Percentiles rank a stretch among this genome's conserved stretches.
phyloP scores from a whole-genome alignment of 352 stramenopile genomes.

The Pythium guiyangense region DNA sequence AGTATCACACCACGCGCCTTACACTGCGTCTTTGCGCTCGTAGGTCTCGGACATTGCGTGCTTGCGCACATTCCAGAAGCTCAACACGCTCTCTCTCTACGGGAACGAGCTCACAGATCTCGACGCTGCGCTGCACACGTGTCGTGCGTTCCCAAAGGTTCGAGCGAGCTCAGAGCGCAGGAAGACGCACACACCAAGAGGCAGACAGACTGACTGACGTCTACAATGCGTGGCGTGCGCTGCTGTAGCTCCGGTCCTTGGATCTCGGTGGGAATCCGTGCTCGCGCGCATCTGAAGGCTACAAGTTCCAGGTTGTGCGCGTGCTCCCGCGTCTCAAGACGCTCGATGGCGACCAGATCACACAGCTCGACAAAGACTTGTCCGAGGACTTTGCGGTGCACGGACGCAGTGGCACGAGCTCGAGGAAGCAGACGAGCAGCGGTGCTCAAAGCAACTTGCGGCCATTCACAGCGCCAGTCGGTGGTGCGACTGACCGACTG shows the following conservation, averaged over 20 bases:
- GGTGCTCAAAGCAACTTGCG: conserved; percentile 8
- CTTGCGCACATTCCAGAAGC: conserved; percentile 35
- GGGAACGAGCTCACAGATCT: conserved; percentile 49
- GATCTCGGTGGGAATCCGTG: conserved; percentile 78
- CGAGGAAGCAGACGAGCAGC: conserved; percentile 9
- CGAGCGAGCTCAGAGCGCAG: no score
- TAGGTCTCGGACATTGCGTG: conserved; percentile 46
- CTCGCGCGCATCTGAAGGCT: conserved; percentile 47
- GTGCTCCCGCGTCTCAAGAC: conserved; percentile 55
- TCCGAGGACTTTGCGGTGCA: conserved; percentile 52
- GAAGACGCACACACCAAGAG: no score
- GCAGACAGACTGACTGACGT: no score
- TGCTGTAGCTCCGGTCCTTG: conserved; percentile 45
- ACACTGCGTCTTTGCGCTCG: background rate
- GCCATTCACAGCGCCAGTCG: conserved; percentile 32
- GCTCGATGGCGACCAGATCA: conserved; percentile 71
- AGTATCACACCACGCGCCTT: no score
- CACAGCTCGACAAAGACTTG: conserved; percentile 68
- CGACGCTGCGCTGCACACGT: conserved; percentile 42
- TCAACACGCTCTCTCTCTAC: conserved; percentile 60
- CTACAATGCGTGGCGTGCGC: background rate
- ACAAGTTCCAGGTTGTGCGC: conserved; percentile 71
- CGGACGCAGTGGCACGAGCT: conserved; percentile 12
- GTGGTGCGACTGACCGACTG: conserved; percentile 1
- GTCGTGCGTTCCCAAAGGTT: conserved; percentile 46